Evolutionary conservation across 306 rosid species (phyloP), one percentile per base, ranked within the genome.

Genomic region (Quercus glauca): DNA sequence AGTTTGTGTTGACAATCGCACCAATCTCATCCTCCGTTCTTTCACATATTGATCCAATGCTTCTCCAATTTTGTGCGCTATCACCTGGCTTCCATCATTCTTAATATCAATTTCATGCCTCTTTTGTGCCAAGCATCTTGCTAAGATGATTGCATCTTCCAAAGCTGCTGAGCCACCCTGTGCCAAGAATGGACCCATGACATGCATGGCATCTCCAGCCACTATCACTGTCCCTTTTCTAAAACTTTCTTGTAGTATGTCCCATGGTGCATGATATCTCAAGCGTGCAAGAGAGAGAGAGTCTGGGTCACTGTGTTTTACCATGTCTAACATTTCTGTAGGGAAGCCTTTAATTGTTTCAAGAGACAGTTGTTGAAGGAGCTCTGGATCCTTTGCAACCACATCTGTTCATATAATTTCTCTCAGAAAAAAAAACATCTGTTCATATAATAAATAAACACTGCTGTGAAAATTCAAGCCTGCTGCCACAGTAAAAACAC

Each of bases 181-280:
- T 1, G 79, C 84, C 28, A 79, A 55, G 23, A 84, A 84, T 2
- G 84, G 87, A 28, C 79, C 79, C 87, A 84, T 84, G 8, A 73
- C 69, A 61, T 84, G 87, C 84, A 80, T 84, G 17, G 84, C 84
- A 78, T 84, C 87, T 4, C 84, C 84, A 0, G 79, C 87, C 79
- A 84, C 73, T 2, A 82, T 73, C 56, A 49, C 72, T 3, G 60
- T 64, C 55, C 84, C 84, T 6, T 76, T 73, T 12, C 31, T 11
- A 21, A 76, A 76, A 0, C 71, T 72, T 19, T 33, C 52, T 1
- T 55, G n/a, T 4, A 76, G 25, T 63, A 76, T 9, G 12, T 84
- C 81, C 84, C 79, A 80, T 1, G 79, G 68, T 4, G 82, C 56
- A 29, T 59, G 61, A 52, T 84, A 64, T 21, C 71, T 64, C 52